Base-by-base conservation (phyloP, 2,329 filamentous ascomycete species). In the Lachnellula arida region DNA sequence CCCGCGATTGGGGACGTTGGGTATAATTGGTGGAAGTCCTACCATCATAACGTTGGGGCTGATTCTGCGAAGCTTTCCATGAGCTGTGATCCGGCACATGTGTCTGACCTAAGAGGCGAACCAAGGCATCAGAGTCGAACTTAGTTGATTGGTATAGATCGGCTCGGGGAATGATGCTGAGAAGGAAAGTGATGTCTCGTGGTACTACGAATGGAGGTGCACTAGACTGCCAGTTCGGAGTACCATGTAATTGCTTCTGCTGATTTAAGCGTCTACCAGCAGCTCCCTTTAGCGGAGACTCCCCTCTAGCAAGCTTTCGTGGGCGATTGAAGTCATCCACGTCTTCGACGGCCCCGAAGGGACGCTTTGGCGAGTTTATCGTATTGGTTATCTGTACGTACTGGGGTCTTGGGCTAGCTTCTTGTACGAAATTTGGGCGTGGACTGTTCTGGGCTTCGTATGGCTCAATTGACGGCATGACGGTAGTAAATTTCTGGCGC, bases 281-380 rank as follows among this genome's bases (percentile, higher is more conserved):
- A 1, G 90, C 89, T 14, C 91, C 91, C 71, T 97, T 99, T 39
- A 97, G 79, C 0, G 95, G 94, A 5, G 93, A 97, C 55, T 89
- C 91, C n/a, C 88, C 92, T 46, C 95, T 85, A 49, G 87, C 82
- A 51, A 97, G 81, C 71, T 97, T 97, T 64, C 92, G 89, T 1
- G 91, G 90, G 19, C 89, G 87, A 62, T 84, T 84, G 39, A 80
- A 75, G 53, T 87, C 84, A 58, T 90, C 87, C 6, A 78, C 78
- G 42, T 96, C 91, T 56, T 92, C 89, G 3, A 73, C 71, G 15
- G 61, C 67, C 4, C 22, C 22, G 51, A 70, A 67, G 14, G 68
- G 69, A n/a, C 73, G 70, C 57, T 75, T 74, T n/a, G 73, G 73
- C 22, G 72, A 73, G 49, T 67, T 68, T 15, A 61, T 68, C 22